Evolutionary conservation across 2,329 filamentous ascomycete genomes (phyloP), one percentile per base, ranked within the genome.

Genomic region (Ophiostoma australiae): DNA sequence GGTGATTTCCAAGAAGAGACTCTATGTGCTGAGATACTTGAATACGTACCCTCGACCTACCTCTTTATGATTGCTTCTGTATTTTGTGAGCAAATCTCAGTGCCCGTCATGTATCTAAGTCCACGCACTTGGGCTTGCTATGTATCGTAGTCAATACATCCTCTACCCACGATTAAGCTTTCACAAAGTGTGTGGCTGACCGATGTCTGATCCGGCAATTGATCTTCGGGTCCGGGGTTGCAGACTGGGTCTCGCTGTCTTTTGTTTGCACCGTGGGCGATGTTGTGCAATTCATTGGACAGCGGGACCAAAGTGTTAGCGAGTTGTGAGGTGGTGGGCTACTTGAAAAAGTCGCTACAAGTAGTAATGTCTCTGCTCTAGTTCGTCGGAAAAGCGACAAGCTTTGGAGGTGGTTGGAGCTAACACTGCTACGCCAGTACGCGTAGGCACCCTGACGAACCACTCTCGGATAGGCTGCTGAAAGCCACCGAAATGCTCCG

Each of bases 211-310:
- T 63, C 58, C 27, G 58, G n/a, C 52, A 58, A 58, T 31, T 31
- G 52, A 58, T 58, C 58, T 63, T 33, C 58, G 33, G 58, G 58
- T 63, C 58, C 27, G 58, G 58, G 58, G 58, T 63, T 17, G 6
- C 7, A 17, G 58, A 20, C 27, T 63, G 58, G n/a, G 58, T 35
- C 17, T 27, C 27, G 58, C 15, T 17, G 58, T 31, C 11, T 31
- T 61, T 31, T 61, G 11, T 33, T 33, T 17, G 58, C 58, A 33
- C 11, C 58, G 58, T 63, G 58, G 58, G 27, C 15, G 15, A 33
- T 27, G 27, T 27, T 11, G 11, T 1, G 27, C 58, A 8, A 7
- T 4, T 33, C 27, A 63, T 63, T 63, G 58, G 58, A 63, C 27
- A 33, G 27, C 4, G 27, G 27, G 15, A 2, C 4, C 27, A 7